Base-by-base conservation (phyloP, 768 basidiomycete species). In the Leccinellum albellum region DNA sequence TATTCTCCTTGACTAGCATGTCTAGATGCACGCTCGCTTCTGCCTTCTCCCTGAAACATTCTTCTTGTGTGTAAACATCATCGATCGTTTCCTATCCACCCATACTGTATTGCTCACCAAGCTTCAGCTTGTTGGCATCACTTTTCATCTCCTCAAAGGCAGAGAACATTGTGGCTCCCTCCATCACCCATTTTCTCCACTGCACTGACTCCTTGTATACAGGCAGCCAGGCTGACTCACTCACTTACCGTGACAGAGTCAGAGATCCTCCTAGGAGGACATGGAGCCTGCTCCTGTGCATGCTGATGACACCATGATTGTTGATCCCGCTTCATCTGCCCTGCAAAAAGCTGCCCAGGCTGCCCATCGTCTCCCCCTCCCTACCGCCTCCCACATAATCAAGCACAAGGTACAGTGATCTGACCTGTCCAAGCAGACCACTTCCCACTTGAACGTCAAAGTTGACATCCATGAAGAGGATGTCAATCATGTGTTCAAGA, bases 91-190 rank as follows among this genome's bases (percentile, higher is more conserved):
- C 75, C 78, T 89, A 17, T 82, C 82, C 15, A 70, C 77, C 33
- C 88, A 92, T 13, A 81, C 84, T 49, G 86, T 94, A 59, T 88
- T 89, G 1, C 76, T 94, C 31, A 77, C 83, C 58, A 95, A 94
- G 71, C 82, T 96, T 33, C 95, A 97, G 70, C 85, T 97, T 33
- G 92, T 97, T 55, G 95, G 95, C 55, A 80, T 94, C 51, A 87
- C 91, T 98, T 64, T 90, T 96, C 74, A 78, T 97, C 62, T 84
- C 95, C 0, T 83, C 91, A 35, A 98, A 98, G 72, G 92, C 88
- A 60, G 95, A 98, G 72, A 94, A 97, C 71, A 93, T 93, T 42
- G 83, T 92, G 60, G 85, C 92, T 10, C 95, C 95, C 0, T 87
- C 89, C 24, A 87, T 93, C 26, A 75, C 76, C 28, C 90, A 94